phyloP scores from a whole-genome alignment of 2,329 filamentous ascomycete species.

The Davidsoniella australis region DNA sequence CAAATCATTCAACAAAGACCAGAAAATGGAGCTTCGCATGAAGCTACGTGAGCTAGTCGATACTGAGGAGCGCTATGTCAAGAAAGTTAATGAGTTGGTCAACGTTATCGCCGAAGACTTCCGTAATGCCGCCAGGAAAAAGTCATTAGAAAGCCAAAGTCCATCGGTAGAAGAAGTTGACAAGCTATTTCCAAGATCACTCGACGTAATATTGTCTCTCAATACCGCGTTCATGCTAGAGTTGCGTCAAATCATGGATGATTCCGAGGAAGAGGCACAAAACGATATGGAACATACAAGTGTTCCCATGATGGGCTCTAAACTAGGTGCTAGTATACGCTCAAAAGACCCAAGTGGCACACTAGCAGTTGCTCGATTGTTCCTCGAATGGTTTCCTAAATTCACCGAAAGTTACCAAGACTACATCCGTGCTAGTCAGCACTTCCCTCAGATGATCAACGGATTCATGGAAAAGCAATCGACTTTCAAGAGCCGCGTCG shows the following conservation, averaged over 20 bases:
- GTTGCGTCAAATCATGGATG: slow-evolving; percentile 60
- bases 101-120: slow-evolving; percentile 68
- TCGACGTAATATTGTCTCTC: slow-evolving; percentile 63
- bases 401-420: slow-evolving; percentile 85
- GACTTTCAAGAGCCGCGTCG: slow-evolving; percentile 64
- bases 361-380: slow-evolving; percentile 58
- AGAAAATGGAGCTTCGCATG: slow-evolving; percentile 70
- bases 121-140: slow-evolving; percentile 46
- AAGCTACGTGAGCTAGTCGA: slow-evolving; percentile 83
- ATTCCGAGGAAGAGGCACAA: slow-evolving; percentile 65
- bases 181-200: slow-evolving; percentile 62
- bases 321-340: slow-evolving; percentile 27
- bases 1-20: slow-evolving; percentile 59
- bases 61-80: slow-evolving; percentile 86
- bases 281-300: slow-evolving; percentile 51
- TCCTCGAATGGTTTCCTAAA: slow-evolving; percentile 82
- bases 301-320: slow-evolving; percentile 25
- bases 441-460: slow-evolving; percentile 68
- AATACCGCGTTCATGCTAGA: slow-evolving; percentile 69
- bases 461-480: slow-evolving; percentile 65
- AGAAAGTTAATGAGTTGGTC: slow-evolving; percentile 71
- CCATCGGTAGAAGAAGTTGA: slow-evolving; percentile 56
- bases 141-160: slow-evolving; percentile 44
- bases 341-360: slow-evolving; percentile 61
- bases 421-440: slow-evolving; percentile 79